Evolutionary conservation across 805 yeast genomes (phyloP), one percentile per base, ranked within the genome.

Genomic region (Kazachstania martiniae): DNA sequence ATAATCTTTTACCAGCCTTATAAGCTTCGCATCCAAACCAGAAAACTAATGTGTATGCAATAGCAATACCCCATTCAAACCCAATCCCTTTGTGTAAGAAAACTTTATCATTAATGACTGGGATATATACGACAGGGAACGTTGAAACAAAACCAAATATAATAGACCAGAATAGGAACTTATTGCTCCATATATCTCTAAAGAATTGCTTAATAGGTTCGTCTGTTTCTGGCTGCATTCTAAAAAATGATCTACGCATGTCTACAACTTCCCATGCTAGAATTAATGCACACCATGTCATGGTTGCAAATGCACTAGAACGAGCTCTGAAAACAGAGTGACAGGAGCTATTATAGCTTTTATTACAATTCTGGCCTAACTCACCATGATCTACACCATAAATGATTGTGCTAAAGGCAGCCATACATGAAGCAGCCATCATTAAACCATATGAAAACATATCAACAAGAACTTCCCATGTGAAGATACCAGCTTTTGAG

Each of bases 261-360:
- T 81, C 83, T 36, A 81, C 67, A 44, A 83, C 84, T 58, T 82
- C 91, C 91, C 91, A 82, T 1, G 93, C 91, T 29, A 81, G 62
- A 18, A 83, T 52, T 37, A 84, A 65, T 3, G 89, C 80, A 60
- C 87, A 71, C 93, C 94, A 84, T 1, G 94, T 84, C 77, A 83
- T 77, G 2, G 77, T 72, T 1, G 79, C 79, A 62, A 84, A 84
- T 0, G 86, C 70, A 3, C 80, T 72, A 3, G 93, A 72, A 53
- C 95, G 71, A 4, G 86, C 82, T 44, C 70, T 66, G 58, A 76
- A 83, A 9, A 84, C 94, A 39, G 65, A 56, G 28, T 59, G 46
- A 58, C 95, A 84, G 0, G 59, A 38, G 2, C 49, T 60, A 25
- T 59, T 59, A 32, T 61, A 62, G 18, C 51, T 53, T 18, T 65